Percentiles rank a stretch among this genome's conserved stretches.
phyloP scores from a whole-genome alignment of 805 yeast species.

The Candida peoriensis region DNA sequence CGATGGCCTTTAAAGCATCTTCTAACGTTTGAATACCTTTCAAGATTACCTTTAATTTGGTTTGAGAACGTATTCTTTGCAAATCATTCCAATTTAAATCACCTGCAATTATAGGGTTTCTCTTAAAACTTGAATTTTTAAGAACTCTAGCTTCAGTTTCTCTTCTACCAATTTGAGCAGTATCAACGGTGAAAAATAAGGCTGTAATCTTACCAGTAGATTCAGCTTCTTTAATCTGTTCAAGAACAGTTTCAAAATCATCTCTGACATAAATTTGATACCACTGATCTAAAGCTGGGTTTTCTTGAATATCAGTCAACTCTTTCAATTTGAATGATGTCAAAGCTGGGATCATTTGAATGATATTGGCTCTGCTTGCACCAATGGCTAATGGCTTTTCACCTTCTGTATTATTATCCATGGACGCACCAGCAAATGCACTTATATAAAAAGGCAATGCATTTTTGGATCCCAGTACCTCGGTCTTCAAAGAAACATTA shows the following conservation, averaged over 20 bases:
- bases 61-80: constrained; percentile 23
- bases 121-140: neutral
- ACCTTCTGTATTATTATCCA: constrained; percentile 39
- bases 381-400: constrained; percentile 38
- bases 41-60: constrained; percentile 42
- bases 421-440: constrained; percentile 41
- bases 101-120: constrained; percentile 4
- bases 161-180: constrained; percentile 49
- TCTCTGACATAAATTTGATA: constrained; percentile 45
- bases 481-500: constrained; percentile 37
- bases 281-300: constrained; percentile 37
- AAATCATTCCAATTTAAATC: constrained; percentile 29
- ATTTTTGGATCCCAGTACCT: constrained; percentile 42
- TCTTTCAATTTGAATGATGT: constrained; percentile 38
- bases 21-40: constrained; percentile 69
- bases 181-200: constrained; percentile 50
- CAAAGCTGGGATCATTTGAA: constrained; percentile 44
- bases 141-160: constrained; percentile 27
- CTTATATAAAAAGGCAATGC: constrained; percentile 43
- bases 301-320: constrained; percentile 29
- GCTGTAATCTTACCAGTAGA: constrained; percentile 37
- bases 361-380: constrained; percentile 33
- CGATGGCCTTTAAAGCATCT: constrained; percentile 56
- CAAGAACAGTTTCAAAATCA: constrained; percentile 21
- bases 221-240: constrained; percentile 34